phyloP scores from a whole-genome alignment of 306 rosid genomes.

The Begonia loranthoides region DNA sequence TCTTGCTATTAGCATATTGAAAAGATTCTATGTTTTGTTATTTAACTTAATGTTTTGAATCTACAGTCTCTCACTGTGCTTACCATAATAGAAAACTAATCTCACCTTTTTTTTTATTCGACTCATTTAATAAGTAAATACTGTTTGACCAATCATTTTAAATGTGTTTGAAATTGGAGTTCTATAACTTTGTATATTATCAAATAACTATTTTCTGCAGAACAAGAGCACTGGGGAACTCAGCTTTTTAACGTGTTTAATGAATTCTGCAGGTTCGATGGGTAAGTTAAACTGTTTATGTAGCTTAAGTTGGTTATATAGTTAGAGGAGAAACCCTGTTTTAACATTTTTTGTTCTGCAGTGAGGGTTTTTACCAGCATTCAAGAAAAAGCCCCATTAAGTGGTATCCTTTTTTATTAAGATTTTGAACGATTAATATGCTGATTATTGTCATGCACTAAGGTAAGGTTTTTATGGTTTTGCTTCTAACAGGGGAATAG shows the following conservation, averaged over 20 bases:
- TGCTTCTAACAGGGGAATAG: no score
- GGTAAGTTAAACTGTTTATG: conserved; percentile 38
- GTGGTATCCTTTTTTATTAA: conserved; percentile 54
- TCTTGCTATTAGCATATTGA: neutral
- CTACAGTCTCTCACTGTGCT: neutral
- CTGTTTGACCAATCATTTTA: conserved; percentile 3
- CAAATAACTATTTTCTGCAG: conserved; percentile 33
- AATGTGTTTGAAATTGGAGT: no score
- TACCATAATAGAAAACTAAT: neutral
- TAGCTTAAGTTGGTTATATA: conserved; percentile 6
- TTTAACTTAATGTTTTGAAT: neutral
- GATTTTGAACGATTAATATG: neutral
- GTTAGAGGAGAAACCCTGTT: neutral
- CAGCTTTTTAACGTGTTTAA: conserved; percentile 79
- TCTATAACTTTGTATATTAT: neutral
- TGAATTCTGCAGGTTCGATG: conserved; percentile 82
- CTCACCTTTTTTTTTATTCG: neutral
- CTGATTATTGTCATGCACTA: no score
- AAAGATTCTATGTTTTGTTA: neutral
- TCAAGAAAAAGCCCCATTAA: conserved; percentile 76
- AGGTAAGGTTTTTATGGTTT: no score
- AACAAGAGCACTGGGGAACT: conserved; percentile 94
- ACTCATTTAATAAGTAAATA: neutral
- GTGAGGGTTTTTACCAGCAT: conserved; percentile 90
- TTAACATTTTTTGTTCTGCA: conserved; percentile 27